Conservation (phyloP, 805 yeast species). For the Hanseniaspora lindneri region DNA sequence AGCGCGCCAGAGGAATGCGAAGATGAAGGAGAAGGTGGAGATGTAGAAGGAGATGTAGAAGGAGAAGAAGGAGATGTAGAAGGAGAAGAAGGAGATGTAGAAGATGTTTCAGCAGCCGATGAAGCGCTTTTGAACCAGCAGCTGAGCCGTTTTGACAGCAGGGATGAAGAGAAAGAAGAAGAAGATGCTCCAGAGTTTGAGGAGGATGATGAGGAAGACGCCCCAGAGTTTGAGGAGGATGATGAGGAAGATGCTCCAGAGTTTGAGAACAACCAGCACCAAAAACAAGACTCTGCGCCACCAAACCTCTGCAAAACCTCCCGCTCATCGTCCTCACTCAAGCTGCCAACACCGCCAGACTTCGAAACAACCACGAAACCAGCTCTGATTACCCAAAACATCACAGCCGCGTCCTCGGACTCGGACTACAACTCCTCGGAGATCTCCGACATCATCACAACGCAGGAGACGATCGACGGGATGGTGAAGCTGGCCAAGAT, state of each 20-base stretch:
- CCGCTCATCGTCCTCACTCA: not conserved
- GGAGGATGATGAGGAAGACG: conserved; percentile 5
- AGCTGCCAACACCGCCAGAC: conserved; percentile 14
- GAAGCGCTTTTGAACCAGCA: conserved; percentile 7
- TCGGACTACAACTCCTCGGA: conserved; percentile 13
- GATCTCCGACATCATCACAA: conserved; percentile 6
- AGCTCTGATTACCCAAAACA: not conserved
- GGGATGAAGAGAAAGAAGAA: conserved; percentile 4
- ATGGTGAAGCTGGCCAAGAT: conserved; percentile 13
- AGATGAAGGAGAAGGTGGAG: too few species aligned
- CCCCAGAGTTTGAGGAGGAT: conserved; percentile 3
- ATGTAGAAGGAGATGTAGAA: too few species aligned
- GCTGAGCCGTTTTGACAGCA: not conserved
- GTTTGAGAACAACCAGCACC: too few species aligned
- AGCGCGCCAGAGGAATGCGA: too few species aligned
- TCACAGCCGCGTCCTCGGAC: not conserved
- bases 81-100: too few species aligned
- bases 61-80: too few species aligned
- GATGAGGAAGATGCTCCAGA: conserved; percentile 4
- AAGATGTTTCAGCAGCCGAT: too few species aligned
- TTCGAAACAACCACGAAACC: conserved; percentile 14
- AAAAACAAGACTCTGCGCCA: too few species aligned
- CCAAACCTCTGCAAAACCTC: not conserved
- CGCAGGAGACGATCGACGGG: conserved; percentile 13
- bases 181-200: not conserved